Percentiles rank a stretch among this genome's conserved stretches.
These are phyloP conservation scores for Trichoderma harzianum DNA, from an alignment of 2,329 filamentous ascomycete genomes.

Conservation along the genomic window DNA sequence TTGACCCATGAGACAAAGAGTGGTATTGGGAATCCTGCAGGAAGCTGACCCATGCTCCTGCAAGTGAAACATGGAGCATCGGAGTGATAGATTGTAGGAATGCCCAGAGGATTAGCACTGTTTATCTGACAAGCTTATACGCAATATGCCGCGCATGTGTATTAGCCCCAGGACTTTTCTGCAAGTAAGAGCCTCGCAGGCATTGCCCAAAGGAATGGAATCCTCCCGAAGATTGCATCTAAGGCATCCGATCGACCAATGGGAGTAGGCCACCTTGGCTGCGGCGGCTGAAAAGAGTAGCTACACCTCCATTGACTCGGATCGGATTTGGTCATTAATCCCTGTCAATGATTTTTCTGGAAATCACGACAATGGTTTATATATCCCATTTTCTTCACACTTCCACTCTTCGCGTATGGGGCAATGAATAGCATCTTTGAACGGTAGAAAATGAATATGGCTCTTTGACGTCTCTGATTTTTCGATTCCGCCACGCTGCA, in stretches of 20 bases:
- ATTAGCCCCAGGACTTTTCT: background rate
- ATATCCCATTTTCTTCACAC: background rate
- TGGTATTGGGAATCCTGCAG: conserved; percentile 6
- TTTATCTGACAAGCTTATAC: background rate
- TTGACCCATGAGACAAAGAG: conserved; percentile 9
- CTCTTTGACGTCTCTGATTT: background rate
- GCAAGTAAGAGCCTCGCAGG: conserved; percentile 14
- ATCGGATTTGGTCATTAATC: background rate
- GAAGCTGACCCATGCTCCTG: conserved; percentile 9
- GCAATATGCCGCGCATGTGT: background rate
- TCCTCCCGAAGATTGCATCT: conserved; percentile 5
- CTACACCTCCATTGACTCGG: background rate
- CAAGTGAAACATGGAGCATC: conserved; percentile 11
- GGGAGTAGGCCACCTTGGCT: background rate
- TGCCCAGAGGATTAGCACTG: background rate
- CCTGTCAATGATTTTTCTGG: background rate
- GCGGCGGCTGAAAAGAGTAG: background rate
- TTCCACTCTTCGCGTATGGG: no score
- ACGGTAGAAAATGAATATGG: background rate
- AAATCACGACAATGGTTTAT: background rate
- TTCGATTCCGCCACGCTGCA: background rate
- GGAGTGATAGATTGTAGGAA: background rate
- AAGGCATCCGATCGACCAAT: conserved; percentile 4
- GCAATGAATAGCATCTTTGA: background rate
- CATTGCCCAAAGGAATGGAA: conserved; percentile 17